Evolutionary conservation across 495 filamentous ascomycete species (phyloP), one percentile per base, ranked within the genome.

Genomic region (Podospora pseudopauciseta): DNA sequence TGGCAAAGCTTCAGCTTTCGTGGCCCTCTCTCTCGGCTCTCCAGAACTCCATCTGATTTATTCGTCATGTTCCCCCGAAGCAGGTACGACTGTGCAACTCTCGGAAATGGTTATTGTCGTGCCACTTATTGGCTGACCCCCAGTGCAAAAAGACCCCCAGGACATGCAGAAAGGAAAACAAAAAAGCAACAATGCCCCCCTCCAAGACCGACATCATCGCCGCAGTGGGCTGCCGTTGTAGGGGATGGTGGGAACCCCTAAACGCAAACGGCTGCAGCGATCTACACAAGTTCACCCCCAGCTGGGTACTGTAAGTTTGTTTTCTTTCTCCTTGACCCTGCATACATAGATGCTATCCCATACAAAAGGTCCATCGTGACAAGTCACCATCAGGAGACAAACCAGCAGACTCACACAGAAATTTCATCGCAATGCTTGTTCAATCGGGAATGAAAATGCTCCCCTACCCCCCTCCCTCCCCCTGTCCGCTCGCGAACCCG

Each of bases 361-460:
- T 39, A 39, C 0, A 39, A 39, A 6, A 39, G 11, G 34, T 23
- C 23, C 23, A 23, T 6, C 4, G 34, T 39, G 34, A 39, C 34
- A 11, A 39, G 34, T 39, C 34, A 39, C 34, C 34, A 11, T 39
- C 11, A 11, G 34, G 11, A 39, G 11, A 39, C 5, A 5, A 4
- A 39, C 5, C 5, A 39, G 23, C 23, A 23, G 23, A 23, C 23
- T 23, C 23, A 23, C 1, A 23, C 23, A 23, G 23, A 19, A 58
- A 19, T 58, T 26, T 58, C 55, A 26, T 63, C 61, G 61, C 61
- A 63, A 32, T 63, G 30, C 28, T 63, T 63, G 32, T 63, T 63
- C 61, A 26, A 34, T 61, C 30, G 26, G 20, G 49, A 27, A 34
- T n/a, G 18, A 32, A 34, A 28, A 28, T 61, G 26, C 23, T 49